phyloP scores from a whole-genome alignment of 495 filamentous ascomycete genomes.

The Annulohypoxylon maeteangense region DNA sequence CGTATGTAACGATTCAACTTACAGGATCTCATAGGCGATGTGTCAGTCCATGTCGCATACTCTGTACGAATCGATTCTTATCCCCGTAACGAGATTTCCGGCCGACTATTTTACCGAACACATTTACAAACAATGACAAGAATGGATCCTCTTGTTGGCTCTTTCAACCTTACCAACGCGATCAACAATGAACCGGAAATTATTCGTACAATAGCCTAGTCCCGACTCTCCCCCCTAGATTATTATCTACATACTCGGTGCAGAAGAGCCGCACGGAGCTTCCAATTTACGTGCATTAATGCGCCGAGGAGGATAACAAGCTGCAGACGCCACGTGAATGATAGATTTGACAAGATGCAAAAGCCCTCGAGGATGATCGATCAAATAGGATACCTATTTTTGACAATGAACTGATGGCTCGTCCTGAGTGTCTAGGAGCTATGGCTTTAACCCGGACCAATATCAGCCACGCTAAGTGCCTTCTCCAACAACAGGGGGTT shows the following conservation, averaged over 20 bases:
- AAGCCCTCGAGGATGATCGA: not conserved
- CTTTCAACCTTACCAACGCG: constrained; percentile 1
- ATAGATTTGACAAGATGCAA: constrained; percentile 3
- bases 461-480: constrained; percentile 33
- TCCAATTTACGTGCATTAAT: constrained; percentile 37
- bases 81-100: not conserved
- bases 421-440: not conserved
- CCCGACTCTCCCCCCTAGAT: constrained; percentile 26
- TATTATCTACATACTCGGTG: constrained; percentile 6
- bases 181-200: constrained; percentile 30
- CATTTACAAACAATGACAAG: not conserved
- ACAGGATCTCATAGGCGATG: not conserved
- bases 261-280: constrained; percentile 34
- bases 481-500: constrained; percentile 14
- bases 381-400: constrained; percentile 7
- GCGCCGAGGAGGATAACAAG: constrained; percentile 30
- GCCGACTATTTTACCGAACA: not conserved
- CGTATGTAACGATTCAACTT: not conserved
- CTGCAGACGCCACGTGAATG: constrained; percentile 33
- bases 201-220: constrained; percentile 28
- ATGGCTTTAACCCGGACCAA: constrained; percentile 15
- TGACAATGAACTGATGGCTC: constrained; percentile 10
- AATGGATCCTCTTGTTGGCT: not conserved
- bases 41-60: constrained; percentile 9
- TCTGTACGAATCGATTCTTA: constrained; percentile 12